Base-by-base conservation (phyloP, 2,329 filamentous ascomycete genomes). In the Exophiala sp. region DNA sequence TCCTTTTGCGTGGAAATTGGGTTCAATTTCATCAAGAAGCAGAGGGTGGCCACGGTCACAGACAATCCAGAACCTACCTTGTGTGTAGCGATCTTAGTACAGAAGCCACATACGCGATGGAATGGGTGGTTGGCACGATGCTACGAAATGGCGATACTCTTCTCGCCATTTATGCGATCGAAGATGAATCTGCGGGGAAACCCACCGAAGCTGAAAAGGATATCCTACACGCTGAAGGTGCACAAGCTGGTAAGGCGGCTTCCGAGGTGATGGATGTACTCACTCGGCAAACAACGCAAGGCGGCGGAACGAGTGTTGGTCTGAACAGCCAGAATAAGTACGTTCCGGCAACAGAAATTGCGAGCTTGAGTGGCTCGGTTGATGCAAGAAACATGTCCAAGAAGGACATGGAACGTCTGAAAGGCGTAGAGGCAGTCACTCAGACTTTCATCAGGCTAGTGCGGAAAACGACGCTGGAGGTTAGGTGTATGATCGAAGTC, bases 71-170 rank as follows among this genome's bases (percentile, higher is more conserved):
- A 49, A 95, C 94, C 65, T 99, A 97, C 68, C 76, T 99, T 12
- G 91, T 96, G n/a, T 92, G 94, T 2, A 96, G 90, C 0, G 94
- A 99, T 70, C 75, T 97, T 3, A 96, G 91, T 63, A 89, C 94
- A 35, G 94, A 99, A 73, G 91, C 92, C 3, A 89, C 89, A 5
- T 95, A 97, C 69, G 94, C 94, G 1, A 78, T 99, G 32, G 94
- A 99, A 70, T 99, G 94, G 94, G 94, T 92, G 0, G 91, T 99
- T 52, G 94, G 94, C 6, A 97, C 92, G 0, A 91, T 97, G 5
- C 78, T 99, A 29, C 83, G 94, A 45, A 91, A 97, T 63, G 94
- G 94, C 6, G 94, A 99, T 68, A 97, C 92, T 0, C 78, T 99
- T 34, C 85, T 96, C 58, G 91, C 90, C 2, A 89, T 97, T 42